Evolutionary conservation across 1,284 basidiomycete genomes (phyloP), one percentile per base, ranked within the genome.

Genomic region (Boletus holoroseus): DNA sequence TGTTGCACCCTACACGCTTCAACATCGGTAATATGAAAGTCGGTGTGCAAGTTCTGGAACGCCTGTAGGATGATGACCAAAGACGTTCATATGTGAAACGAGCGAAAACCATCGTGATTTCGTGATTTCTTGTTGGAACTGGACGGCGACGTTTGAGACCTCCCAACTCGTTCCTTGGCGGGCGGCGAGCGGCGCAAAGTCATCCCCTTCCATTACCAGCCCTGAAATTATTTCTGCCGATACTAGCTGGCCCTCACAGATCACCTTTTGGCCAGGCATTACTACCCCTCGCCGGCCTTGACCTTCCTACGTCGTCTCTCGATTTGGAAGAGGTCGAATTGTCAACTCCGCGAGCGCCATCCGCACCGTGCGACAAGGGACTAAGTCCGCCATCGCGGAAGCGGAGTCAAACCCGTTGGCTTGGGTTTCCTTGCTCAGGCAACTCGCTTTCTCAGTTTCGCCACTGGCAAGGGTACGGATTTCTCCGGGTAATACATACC

Each of bases 361-460:
- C 53, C 57, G 52, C 59, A 55, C 48, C 50, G 51, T 51, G 51
- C 20, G 30, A 45, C 50, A n/a, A 12, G 9, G 38, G 22, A 46
- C 46, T 39, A 65, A 66, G 62, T 66, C 54, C 62, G 58, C 59
- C 50, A 49, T 66, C 66, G 64, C 68, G 67, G 66, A 67, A 59
- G 55, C 64, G 58, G 55, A 61, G 56, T 58, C 60, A 42, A 53
- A 55, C 48, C 31, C 24, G 32, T 22, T 32, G 3, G 5, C 47
- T 18, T 22, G n/a, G n/a, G 31, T 45, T 48, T 48, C 42, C 26
- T 31, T 26, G 35, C 20, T 20, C 16, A 9, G 28, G 31, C 41
- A n/a, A 22, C 48, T 51, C 7, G 9, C 15, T 22, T 35, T 34
- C 39, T n/a, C 20, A 16, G 32, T 22, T 44, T 41, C 34, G 18